phyloP scores from a whole-genome alignment of 192 early-diverging fungal species.

The Pilaira anomala region DNA sequence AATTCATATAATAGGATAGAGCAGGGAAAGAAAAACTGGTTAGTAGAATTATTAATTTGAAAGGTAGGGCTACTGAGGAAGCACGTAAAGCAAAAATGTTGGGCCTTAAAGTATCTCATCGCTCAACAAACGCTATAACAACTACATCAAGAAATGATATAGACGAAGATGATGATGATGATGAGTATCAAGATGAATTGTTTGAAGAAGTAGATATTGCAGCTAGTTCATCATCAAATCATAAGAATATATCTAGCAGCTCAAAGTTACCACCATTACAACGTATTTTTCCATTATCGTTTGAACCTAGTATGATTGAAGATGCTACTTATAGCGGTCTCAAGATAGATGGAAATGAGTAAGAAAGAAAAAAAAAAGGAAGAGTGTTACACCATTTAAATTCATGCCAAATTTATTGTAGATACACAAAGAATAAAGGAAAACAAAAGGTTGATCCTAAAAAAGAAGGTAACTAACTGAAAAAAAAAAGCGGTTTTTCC shows the following conservation, averaged over 20 bases:
- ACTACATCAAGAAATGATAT: constrained; percentile 1
- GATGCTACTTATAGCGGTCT: constrained; percentile 36
- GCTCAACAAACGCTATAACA: constrained; percentile 21
- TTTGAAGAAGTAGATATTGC: constrained; percentile 34
- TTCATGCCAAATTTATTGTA: not conserved
- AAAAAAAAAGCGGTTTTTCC: not conserved
- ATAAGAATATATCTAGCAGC: not conserved
- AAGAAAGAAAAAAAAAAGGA: no score
- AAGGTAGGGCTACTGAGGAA: constrained; percentile 34
- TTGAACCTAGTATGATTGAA: constrained; percentile 37
- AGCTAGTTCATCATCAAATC: not conserved
- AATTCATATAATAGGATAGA: constrained; percentile 20
- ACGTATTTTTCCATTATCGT: constrained; percentile 35
- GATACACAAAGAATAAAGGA: not conserved
- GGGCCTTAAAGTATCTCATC: constrained; percentile 37
- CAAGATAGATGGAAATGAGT: not conserved
- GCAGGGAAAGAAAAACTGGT: constrained; percentile 38
- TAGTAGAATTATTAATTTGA: constrained; percentile 40
- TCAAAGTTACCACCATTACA: constrained; percentile 29
- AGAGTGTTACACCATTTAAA: no score
- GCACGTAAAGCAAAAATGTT: constrained; percentile 38
- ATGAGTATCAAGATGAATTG: constrained; percentile 42
- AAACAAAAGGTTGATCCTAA: constrained; percentile 14
- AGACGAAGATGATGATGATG: constrained; percentile 41
- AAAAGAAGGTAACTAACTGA: constrained; percentile 17